Conservation (phyloP, 495 filamentous ascomycete species). For the Penicillium crystallinum region DNA sequence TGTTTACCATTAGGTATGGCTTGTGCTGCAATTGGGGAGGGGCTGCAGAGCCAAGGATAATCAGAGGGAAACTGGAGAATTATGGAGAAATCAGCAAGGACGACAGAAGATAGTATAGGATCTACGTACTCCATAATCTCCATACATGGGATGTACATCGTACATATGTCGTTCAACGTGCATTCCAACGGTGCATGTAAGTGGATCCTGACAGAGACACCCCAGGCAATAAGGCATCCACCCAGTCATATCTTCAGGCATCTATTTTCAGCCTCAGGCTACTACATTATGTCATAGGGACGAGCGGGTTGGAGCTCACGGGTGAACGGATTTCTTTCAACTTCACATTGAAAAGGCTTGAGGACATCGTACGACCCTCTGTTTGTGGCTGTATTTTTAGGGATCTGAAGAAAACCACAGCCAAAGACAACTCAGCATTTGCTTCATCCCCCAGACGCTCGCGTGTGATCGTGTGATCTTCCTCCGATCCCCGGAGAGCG, state of each 20-base stretch:
- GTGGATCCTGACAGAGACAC: too few species aligned
- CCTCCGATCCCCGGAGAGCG: conserved; percentile 21
- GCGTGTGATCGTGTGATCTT: conserved; percentile 9
- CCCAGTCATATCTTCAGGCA: background rate
- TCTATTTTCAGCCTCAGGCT: background rate
- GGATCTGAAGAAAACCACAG: background rate
- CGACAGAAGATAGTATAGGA: too few species aligned
- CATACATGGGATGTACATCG: too few species aligned
- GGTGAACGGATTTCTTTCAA: background rate
- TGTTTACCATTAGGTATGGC: too few species aligned
- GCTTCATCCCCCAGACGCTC: background rate
- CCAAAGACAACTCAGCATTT: background rate
- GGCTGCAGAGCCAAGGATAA: too few species aligned
- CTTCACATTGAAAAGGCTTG: background rate
- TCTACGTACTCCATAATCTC: too few species aligned
- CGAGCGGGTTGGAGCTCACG: background rate
- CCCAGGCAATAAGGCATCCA: too few species aligned
- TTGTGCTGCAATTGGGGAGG: too few species aligned
- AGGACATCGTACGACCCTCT: background rate
- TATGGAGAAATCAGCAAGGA: too few species aligned
- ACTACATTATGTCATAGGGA: background rate
- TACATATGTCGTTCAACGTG: too few species aligned
- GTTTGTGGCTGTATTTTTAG: background rate
- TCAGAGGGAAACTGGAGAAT: too few species aligned
- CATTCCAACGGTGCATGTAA: too few species aligned